Conservation (phyloP, 2,329 filamentous ascomycete species). For the Colletotrichum nymphaeae region DNA sequence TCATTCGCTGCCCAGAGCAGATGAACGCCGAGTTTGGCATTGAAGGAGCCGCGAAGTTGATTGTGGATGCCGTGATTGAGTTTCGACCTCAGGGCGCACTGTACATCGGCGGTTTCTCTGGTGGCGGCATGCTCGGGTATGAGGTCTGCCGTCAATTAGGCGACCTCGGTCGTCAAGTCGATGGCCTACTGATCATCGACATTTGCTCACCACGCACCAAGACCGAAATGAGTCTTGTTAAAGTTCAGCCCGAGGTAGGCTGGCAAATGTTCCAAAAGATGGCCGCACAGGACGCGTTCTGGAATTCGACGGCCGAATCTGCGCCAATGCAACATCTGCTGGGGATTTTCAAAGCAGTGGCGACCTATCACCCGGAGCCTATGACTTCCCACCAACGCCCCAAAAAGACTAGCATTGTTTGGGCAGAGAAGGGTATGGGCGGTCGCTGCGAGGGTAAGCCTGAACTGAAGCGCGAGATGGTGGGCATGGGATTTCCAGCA, state of each 20-base stretch:
- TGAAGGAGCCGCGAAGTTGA: constrained; percentile 1
- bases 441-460: background rate
- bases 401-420: background rate
- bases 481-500: constrained; percentile 4
- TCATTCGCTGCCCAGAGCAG: background rate
- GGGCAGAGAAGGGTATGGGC: background rate
- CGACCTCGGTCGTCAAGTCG: background rate
- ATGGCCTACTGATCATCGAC: constrained; percentile 7
- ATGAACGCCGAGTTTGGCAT: background rate
- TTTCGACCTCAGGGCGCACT: background rate
- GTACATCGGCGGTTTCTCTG: constrained; percentile 9
- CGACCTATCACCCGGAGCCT: background rate
- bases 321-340: background rate
- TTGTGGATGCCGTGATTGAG: background rate
- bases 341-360: background rate
- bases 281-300: background rate
- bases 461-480: background rate
- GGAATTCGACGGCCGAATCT: background rate
- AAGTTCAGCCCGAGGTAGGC: background rate
- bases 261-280: background rate
- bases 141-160: constrained; percentile 10
- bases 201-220: background rate
- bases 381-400: background rate
- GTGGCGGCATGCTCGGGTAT: constrained; percentile 5
- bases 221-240: background rate